phyloP scores from a whole-genome alignment of 73 alveolate genomes.

The Symbiodinium pilosum region DNA sequence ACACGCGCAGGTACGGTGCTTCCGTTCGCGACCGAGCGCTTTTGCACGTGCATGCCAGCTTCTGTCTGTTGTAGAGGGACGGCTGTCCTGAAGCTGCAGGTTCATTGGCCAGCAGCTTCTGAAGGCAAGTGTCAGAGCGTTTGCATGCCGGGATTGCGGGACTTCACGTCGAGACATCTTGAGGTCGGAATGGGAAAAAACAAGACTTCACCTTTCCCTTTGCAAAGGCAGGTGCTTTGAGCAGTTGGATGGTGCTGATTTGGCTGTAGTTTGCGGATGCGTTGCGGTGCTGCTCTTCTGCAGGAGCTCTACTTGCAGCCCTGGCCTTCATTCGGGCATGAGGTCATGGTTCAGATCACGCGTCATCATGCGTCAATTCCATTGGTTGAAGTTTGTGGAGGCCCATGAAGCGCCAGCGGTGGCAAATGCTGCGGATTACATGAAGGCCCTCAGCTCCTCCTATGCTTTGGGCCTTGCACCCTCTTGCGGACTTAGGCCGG shows the following conservation, averaged over 20 bases:
- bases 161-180: too few species aligned
- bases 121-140: background rate
- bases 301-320: background rate
- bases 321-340: background rate
- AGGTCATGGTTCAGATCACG: background rate
- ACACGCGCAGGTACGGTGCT: background rate
- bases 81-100: background rate
- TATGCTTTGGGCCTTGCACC: too few species aligned
- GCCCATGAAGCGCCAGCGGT: background rate
- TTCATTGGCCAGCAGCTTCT: background rate
- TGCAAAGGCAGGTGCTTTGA: background rate
- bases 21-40: background rate
- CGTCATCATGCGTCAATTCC: background rate
- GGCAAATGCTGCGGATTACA: constrained; percentile 15
- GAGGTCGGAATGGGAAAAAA: background rate
- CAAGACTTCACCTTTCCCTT: background rate
- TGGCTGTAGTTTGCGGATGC: background rate
- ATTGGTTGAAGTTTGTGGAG: background rate
- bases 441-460: background rate
- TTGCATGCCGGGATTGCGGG: too few species aligned
- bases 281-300: background rate
- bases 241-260: too few species aligned
- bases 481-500: background rate
- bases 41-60: background rate
- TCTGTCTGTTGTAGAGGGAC: background rate